Conservation (phyloP, 2,329 filamentous ascomycete genomes). For the Sporothrix variecibatus region DNA sequence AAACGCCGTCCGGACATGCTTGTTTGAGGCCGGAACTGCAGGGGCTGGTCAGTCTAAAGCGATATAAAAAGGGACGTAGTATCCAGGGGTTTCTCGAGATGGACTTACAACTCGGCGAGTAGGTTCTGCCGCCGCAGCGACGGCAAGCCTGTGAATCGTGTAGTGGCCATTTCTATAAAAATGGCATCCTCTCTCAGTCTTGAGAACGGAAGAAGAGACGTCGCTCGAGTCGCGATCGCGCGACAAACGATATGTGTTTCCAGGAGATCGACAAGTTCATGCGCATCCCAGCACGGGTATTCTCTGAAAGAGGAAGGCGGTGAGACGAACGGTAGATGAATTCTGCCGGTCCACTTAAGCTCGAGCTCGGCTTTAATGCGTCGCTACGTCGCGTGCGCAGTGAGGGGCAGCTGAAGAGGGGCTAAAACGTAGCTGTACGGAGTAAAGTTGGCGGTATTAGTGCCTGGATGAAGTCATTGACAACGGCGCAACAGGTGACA, state of each 20-base stretch:
- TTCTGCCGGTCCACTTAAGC: constrained; percentile 17
- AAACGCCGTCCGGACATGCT: constrained; percentile 82
- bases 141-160: constrained; percentile 51
- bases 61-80: not conserved
- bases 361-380: not conserved
- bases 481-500: not conserved
- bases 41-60: constrained; percentile 27
- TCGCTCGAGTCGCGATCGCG: not conserved
- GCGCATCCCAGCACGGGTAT: constrained; percentile 4
- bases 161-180: constrained; percentile 44
- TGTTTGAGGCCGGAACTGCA: constrained; percentile 75
- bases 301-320: constrained; percentile 22
- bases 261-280: constrained; percentile 18
- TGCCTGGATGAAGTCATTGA: constrained; percentile 6
- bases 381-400: not conserved
- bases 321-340: not conserved
- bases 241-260: constrained; percentile 5
- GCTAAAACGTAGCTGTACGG: not conserved
- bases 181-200: not conserved
- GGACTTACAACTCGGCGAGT: constrained; percentile 74
- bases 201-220: not conserved
- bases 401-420: constrained; percentile 18
- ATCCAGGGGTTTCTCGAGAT: not conserved
- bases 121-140: constrained; percentile 73
- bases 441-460: not conserved